phyloP scores from a whole-genome alignment of 495 filamentous ascomycete species.

The Penicillium robsamsonii region DNA sequence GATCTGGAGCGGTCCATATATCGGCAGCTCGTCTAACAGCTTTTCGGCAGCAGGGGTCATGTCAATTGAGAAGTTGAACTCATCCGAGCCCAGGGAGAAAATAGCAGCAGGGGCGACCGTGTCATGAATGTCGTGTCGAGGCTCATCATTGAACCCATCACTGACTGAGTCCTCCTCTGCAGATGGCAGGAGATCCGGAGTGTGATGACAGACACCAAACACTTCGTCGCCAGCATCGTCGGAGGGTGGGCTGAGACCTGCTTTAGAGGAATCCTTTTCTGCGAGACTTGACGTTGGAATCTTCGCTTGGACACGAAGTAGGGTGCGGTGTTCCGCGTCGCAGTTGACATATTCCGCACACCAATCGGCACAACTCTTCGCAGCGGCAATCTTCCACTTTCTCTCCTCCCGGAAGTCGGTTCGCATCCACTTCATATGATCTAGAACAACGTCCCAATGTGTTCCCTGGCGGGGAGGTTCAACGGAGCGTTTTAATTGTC shows the following conservation, averaged over 20 bases:
- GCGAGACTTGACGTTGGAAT: conserved; percentile 27
- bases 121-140: conserved; percentile 37
- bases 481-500: conserved; percentile 73
- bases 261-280: conserved; percentile 20
- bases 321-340: conserved; percentile 55
- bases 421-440: conserved; percentile 95
- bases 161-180: conserved; percentile 56
- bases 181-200: conserved; percentile 70
- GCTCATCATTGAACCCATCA: conserved; percentile 49
- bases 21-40: conserved; percentile 79
- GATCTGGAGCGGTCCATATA: conserved; percentile 66
- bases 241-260: conserved; percentile 25
- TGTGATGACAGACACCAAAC: conserved; percentile 47
- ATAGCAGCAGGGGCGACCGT: conserved; percentile 65
- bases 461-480: conserved; percentile 73
- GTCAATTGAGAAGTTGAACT: conserved; percentile 75
- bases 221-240: conserved; percentile 36
- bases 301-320: conserved; percentile 63
- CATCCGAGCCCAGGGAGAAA: conserved; percentile 77
- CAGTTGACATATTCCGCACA: conserved; percentile 78
- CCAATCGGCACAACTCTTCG: conserved; percentile 69
- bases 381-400: conserved; percentile 86
- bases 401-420: conserved; percentile 92
- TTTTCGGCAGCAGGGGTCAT: conserved; percentile 75
- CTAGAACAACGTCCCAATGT: conserved; percentile 81